Percentiles rank a stretch among this genome's conserved stretches.
Conservation (phyloP, 2,329 filamentous ascomycete species). For the Epichloe baconii region DNA sequence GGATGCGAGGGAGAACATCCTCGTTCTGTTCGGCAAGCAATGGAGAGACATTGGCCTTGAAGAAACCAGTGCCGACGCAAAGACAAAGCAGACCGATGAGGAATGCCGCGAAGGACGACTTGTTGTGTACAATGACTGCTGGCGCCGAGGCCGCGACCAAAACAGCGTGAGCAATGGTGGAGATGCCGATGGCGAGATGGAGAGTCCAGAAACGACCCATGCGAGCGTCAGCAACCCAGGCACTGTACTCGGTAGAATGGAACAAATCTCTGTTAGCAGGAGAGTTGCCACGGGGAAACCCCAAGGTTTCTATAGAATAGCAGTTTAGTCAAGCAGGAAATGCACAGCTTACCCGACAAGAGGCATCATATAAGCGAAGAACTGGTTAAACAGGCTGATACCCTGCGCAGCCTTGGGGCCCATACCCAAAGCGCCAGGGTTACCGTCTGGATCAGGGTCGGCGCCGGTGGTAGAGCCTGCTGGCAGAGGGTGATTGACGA, state of each 20-base stretch:
- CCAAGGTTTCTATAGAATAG: too few relatives aligned
- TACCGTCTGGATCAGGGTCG: conserved; percentile 18
- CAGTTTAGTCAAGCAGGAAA: too few relatives aligned
- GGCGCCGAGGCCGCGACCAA: conserved; percentile 54
- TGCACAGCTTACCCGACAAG: conserved; percentile 32
- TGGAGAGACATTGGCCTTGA: conserved; percentile 69
- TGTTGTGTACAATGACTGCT: conserved; percentile 41
- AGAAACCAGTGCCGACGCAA: conserved; percentile 59
- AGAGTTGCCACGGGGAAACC: too few relatives aligned
- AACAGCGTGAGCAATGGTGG: conserved; percentile 53
- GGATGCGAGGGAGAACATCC: conserved; percentile 43
- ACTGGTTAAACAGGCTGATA: conserved; percentile 41
- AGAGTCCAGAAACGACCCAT: conserved; percentile 63
- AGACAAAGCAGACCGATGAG: conserved; percentile 48
- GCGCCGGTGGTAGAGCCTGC: conserved; percentile 40
- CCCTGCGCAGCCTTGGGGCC: conserved; percentile 41
- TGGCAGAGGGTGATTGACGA: conserved; percentile 44
- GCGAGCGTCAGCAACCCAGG: conserved; percentile 53
- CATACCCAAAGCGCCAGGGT: conserved; percentile 42
- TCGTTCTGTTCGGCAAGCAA: conserved; percentile 59
- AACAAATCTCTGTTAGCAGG: not conserved
- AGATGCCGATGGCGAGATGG: conserved; percentile 51
- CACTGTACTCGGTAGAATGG: conserved; percentile 16
- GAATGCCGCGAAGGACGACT: conserved; percentile 50
- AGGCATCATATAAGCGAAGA: conserved; percentile 49